A percentile compares a stretch with the other conserved stretches of the same genome.
These are phyloP conservation scores for Crithidia bombi DNA, from an alignment of 208 protist genomes.

Conservation along the genomic window DNA sequence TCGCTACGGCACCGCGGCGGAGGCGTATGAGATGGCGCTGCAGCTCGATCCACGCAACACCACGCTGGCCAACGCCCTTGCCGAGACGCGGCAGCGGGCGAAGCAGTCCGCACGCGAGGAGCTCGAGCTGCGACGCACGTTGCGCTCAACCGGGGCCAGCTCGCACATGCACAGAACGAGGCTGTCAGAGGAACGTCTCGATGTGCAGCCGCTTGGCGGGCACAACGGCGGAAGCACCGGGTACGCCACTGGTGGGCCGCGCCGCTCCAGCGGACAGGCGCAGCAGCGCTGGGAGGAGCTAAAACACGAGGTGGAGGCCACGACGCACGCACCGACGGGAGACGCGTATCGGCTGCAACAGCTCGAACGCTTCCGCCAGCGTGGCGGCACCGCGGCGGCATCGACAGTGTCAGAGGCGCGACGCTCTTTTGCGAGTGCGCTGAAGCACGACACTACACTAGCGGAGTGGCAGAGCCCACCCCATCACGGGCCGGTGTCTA, in stretches of 20 bases:
- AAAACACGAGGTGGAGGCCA: conserved; percentile 69
- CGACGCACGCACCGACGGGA: conserved; percentile 55
- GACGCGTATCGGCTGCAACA: conserved; percentile 79
- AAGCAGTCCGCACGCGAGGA: conserved; percentile 32
- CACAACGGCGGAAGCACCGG: neutral
- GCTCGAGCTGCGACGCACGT: conserved; percentile 28
- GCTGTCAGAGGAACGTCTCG: neutral
- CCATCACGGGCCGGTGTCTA: neutral
- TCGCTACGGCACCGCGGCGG: conserved; percentile 87
- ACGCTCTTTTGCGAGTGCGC: neutral
- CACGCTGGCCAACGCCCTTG: conserved; percentile 59
- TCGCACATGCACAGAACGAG: conserved; percentile 15
- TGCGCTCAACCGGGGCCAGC: conserved; percentile 3
- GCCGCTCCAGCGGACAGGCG: conserved; percentile 31
- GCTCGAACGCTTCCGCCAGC: conserved; percentile 57
- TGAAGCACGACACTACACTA: neutral
- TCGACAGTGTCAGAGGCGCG: conserved; percentile 41
- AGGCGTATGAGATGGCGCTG: conserved; percentile 89
- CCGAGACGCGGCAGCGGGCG: conserved; percentile 55
- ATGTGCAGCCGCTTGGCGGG: neutral
- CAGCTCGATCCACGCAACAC: conserved; percentile 81
- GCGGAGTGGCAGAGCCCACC: neutral
- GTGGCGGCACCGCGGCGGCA: conserved; percentile 8
- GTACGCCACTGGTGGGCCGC: neutral
- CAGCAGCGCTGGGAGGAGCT: conserved; percentile 60